Percentiles rank a stretch among this genome's conserved stretches.
phyloP scores from a whole-genome alignment of 495 filamentous ascomycete genomes.

The Tuber brumale region DNA sequence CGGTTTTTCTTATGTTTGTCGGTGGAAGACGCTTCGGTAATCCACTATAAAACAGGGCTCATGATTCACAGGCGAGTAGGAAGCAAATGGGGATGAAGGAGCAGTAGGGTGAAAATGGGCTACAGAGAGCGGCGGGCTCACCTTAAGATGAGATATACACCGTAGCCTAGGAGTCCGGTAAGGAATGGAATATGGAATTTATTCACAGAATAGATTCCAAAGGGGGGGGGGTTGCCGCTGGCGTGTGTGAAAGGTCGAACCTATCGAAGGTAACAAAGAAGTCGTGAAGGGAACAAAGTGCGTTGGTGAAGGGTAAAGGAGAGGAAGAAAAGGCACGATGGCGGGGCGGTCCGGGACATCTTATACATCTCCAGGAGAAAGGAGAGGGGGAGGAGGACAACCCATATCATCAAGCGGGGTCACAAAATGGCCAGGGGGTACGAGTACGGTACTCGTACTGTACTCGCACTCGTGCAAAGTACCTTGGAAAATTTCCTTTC shows the following conservation, averaged over 20 bases:
- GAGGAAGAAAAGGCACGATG: neutral
- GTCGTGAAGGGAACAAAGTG: constrained; percentile 21
- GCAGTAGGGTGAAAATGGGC: neutral
- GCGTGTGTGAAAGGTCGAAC: constrained; percentile 37
- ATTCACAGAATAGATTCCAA: constrained; percentile 40
- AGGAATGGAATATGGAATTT: constrained; percentile 32
- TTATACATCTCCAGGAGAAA: constrained; percentile 13
- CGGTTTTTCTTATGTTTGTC: neutral
- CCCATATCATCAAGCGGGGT: neutral
- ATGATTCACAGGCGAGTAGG: constrained; percentile 4
- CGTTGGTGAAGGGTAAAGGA: constrained; percentile 17
- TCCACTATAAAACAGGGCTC: constrained; percentile 1
- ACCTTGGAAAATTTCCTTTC: neutral
- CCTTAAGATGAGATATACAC: constrained; percentile 10
- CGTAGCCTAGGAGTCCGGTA: constrained; percentile 19
- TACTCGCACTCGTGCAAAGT: no score
- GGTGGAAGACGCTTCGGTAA: neutral
- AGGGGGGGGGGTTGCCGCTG: constrained; percentile 35
- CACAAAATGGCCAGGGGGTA: neutral
- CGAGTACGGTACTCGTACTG: neutral
- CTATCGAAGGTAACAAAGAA: constrained; percentile 36
- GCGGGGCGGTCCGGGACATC: constrained; percentile 15
- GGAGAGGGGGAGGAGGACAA: neutral
- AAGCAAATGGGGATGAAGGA: neutral
- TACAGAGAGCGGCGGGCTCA: neutral